Percentiles rank a stretch among this genome's conserved stretches.
phyloP scores from a whole-genome alignment of 805 yeast genomes.

The Isabelozyma pseudorhagii region DNA sequence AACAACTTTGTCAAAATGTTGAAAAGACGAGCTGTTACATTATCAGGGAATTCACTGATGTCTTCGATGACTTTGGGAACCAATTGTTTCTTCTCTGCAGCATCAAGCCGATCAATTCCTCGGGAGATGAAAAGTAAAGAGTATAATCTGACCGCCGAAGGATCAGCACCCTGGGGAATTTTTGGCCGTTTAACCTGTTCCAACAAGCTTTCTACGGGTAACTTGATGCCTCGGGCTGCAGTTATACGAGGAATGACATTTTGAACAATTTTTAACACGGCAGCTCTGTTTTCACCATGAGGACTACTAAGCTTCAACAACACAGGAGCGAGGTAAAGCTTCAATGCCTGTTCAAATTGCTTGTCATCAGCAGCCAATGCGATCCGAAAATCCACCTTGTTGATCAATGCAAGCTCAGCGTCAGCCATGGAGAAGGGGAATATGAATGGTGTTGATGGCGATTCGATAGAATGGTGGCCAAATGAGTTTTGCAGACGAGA shows the following conservation, averaged over 20 bases:
- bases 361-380: slow-evolving; percentile 70
- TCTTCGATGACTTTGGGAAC: slow-evolving; percentile 48
- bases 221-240: slow-evolving; percentile 47
- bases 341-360: slow-evolving; percentile 60
- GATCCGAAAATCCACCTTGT: slow-evolving; percentile 77
- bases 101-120: slow-evolving; percentile 56
- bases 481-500: no score
- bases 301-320: slow-evolving; percentile 75
- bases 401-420: slow-evolving; percentile 58
- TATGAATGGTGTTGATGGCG: neutral
- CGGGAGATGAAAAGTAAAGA: slow-evolving; percentile 64
- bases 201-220: slow-evolving; percentile 65
- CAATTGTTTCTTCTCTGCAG: slow-evolving; percentile 33
- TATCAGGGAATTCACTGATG: slow-evolving; percentile 35
- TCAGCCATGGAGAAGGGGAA: slow-evolving; percentile 3
- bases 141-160: slow-evolving; percentile 55
- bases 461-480: no score
- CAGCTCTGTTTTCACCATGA: slow-evolving; percentile 59
- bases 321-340: slow-evolving; percentile 70
- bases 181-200: slow-evolving; percentile 60
- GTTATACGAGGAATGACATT: slow-evolving; percentile 66
- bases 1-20: slow-evolving; percentile 57
- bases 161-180: slow-evolving; percentile 39
- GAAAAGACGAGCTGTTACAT: slow-evolving; percentile 57
- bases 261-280: slow-evolving; percentile 64